Conservation (phyloP, 352 stramenopile species). For the Elongisporangium senticosum region DNA sequence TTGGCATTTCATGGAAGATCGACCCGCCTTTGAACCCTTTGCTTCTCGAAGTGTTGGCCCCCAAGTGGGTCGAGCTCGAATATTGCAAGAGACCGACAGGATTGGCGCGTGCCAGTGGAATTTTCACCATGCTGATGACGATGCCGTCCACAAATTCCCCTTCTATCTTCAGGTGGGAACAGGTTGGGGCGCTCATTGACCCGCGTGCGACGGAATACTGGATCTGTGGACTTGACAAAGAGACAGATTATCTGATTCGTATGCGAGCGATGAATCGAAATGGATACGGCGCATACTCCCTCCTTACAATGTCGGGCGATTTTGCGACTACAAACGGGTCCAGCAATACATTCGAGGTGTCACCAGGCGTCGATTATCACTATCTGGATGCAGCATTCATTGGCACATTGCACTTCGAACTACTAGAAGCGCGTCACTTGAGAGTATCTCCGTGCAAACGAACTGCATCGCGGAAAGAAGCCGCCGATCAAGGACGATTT, state of each 20-base stretch:
- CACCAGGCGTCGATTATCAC: neutral
- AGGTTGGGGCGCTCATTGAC: conserved; percentile 39
- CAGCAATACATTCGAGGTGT: neutral
- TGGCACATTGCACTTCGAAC: conserved; percentile 48
- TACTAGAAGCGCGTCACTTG: conserved; percentile 43
- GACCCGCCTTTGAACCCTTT: conserved; percentile 20
- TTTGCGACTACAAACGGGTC: conserved; percentile 30
- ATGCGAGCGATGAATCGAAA: conserved; percentile 58
- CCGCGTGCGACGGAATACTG: conserved; percentile 48
- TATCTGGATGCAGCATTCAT: conserved; percentile 29
- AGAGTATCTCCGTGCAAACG: conserved; percentile 1
- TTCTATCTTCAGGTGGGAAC: conserved; percentile 44
- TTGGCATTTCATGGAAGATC: conserved; percentile 58
- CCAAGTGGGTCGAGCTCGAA: conserved; percentile 50
- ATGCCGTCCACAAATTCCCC: conserved; percentile 21
- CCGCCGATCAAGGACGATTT: conserved; percentile 10
- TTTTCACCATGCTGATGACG: conserved; percentile 53
- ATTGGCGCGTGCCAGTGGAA: conserved; percentile 30
- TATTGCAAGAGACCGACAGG: conserved; percentile 51
- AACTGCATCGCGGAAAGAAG: conserved; percentile 1
- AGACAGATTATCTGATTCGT: conserved; percentile 56
- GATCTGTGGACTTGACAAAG: conserved; percentile 42
- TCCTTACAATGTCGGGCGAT: conserved; percentile 30
- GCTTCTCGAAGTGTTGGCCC: conserved; percentile 31
- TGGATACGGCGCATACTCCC: conserved; percentile 52